Evolutionary conservation across 2,329 filamentous ascomycete species (phyloP), one percentile per base, ranked within the genome.

Genomic region (Aspergillus piperis): DNA sequence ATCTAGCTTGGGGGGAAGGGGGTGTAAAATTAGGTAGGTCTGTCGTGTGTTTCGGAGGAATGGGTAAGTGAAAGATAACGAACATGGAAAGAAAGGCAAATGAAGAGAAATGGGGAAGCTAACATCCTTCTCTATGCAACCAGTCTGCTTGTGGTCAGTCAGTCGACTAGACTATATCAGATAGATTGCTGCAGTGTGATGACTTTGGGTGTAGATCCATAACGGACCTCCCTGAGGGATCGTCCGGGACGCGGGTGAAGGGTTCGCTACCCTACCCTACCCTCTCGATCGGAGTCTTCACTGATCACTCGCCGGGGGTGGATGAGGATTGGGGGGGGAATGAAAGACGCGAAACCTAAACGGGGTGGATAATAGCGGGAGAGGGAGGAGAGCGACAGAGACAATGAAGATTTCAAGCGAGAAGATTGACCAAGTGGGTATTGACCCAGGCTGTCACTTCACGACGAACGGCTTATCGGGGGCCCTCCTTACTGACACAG

Each of bases 401-500:
- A 36, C 10, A 36, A 36, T 36, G 30, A 36, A 36, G 32, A 36
- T 36, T 32, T 6, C 11, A 36, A 13, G 32, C 32, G 32, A 36
- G 32, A 13, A 5, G 32, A 13, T 13, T 36, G 32, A 15, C 11
- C 10, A 36, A 36, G 32, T 15, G 32, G 32, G 32, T 36, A 36
- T 36, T 6, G 32, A 36, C 32, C 32, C 10, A 36, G 32, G 32
- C 32, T 36, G 32, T 36, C 32, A 36, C 11, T 36, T 36, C 32
- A 13, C 32, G 32, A 25, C 36, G 51, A 44, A 44, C 41, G 10
- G 19, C n/a, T 21, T 23, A 21, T 23, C 41, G 41, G 41, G 19
- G 17, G 17, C 38, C 49, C 41, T 57, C 57, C 61, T 63, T 63
- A 63, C 61, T 61, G 61, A 59, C 61, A 63, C 60, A 60, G 61